phyloP scores from a whole-genome alignment of 2,329 filamentous ascomycete species.

The Fusarium clavum region DNA sequence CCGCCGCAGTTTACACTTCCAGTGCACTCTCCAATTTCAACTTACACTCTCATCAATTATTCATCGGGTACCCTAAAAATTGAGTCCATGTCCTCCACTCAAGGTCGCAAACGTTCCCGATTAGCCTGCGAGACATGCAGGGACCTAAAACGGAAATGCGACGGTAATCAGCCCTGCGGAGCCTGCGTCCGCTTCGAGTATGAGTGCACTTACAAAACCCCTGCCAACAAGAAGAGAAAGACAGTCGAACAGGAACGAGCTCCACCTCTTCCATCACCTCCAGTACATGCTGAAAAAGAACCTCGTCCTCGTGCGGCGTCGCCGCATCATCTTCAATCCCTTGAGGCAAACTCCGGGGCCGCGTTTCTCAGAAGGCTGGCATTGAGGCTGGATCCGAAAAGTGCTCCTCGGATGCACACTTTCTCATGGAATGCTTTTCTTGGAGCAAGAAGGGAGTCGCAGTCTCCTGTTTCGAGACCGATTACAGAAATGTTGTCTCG shows the following conservation, averaged over 20 bases:
- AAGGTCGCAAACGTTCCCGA: slow-evolving; percentile 54
- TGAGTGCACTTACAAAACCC: slow-evolving; percentile 60
- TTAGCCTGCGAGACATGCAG: slow-evolving; percentile 64
- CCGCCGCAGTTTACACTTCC: slow-evolving; percentile 13
- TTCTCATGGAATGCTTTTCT: slow-evolving; percentile 65
- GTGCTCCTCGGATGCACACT: slow-evolving; percentile 63
- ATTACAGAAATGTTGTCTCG: slow-evolving; percentile 61
- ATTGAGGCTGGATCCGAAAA: slow-evolving; percentile 63
- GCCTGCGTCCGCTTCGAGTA: slow-evolving; percentile 66
- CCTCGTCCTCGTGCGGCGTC: slow-evolving; percentile 11
- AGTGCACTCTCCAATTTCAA: background rate
- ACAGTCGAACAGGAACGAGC: background rate
- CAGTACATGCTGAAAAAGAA: slow-evolving; percentile 6
- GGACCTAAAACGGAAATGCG: slow-evolving; percentile 67
- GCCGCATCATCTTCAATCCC: slow-evolving; percentile 52
- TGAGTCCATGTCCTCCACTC: slow-evolving; percentile 30
- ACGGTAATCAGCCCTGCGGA: slow-evolving; percentile 63
- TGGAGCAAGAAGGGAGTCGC: slow-evolving; percentile 42
- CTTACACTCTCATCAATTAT: background rate
- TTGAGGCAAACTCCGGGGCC: slow-evolving; percentile 68
- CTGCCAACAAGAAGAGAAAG: slow-evolving; percentile 27
- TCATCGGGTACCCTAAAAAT: background rate
- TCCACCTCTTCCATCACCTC: slow-evolving; percentile 3
- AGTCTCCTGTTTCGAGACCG: slow-evolving; percentile 45
- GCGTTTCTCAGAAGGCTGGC: slow-evolving; percentile 66